A percentile compares a stretch with the other conserved stretches of the same genome.
phyloP scores from a whole-genome alignment of 176 grass and related monocot species.

The Aegilops sharonensis region DNA sequence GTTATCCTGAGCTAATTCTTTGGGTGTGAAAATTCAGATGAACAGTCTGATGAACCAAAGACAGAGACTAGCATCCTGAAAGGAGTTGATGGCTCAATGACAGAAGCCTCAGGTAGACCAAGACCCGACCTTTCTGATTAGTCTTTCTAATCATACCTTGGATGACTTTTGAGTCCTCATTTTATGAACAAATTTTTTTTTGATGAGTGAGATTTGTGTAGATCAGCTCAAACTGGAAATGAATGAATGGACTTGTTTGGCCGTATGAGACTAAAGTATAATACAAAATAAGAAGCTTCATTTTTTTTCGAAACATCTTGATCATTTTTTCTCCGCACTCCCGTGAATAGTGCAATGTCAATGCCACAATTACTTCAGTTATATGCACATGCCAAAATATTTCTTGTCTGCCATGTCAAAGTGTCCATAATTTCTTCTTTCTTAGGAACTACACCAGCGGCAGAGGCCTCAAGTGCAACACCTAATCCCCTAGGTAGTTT shows the following conservation, averaged over 20 bases:
- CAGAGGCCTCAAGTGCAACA: neutral
- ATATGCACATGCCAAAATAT: neutral
- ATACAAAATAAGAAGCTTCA: neutral
- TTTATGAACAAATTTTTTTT: neutral
- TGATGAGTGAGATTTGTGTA: neutral
- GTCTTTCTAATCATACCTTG: constrained; percentile 4
- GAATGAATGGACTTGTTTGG: neutral
- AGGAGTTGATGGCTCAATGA: constrained; percentile 35
- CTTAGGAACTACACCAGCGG: neutral
- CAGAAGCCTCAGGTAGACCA: constrained; percentile 35
- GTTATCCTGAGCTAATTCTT: neutral
- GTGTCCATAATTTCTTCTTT: neutral
- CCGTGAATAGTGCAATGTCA: neutral
- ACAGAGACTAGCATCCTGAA: constrained; percentile 9
- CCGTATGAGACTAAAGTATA: neutral
- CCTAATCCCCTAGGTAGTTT: neutral
- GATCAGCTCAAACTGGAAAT: neutral
- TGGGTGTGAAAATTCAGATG: constrained; percentile 31
- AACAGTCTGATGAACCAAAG: constrained; percentile 29
- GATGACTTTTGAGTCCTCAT: neutral
- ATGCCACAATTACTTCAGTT: neutral
- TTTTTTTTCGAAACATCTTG: neutral
- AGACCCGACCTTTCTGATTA: neutral
- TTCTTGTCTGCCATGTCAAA: neutral
- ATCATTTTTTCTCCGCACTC: neutral